Base-by-base conservation (phyloP, 441 rosid species). In the Euphorbia schlechtendalii region DNA sequence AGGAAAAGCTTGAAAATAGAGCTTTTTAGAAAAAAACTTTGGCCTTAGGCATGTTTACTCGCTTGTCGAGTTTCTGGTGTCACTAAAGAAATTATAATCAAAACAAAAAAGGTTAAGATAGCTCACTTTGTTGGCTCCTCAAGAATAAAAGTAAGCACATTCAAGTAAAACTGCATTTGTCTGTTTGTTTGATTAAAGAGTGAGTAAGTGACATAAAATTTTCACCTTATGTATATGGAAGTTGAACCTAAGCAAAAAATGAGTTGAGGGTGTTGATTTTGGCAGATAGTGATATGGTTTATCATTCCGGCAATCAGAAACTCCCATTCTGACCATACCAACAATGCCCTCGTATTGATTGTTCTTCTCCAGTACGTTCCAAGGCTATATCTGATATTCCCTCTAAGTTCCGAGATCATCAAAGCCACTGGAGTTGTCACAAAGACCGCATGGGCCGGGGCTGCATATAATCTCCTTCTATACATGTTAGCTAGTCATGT, bases 401-500 rank as follows among this genome's bases (percentile, higher is more conserved):
- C 99, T 22, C 66, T 90, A 61, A 88, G 97, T 59, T 82, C 90
- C 15, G 78, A 81, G 79, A 84, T 93, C 56, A 83, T 84, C 70
- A 87, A 88, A 78, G 83, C 93, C 48, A 80, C 86, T 2, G 97
- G 97, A 63, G 85, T 89, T 2, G 90, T 90, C 71, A 80, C 96
- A 14, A 83, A 85, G 65, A 87, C 97, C 9, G 97, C 93, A 59
- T 93, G 96, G 97, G 97, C 97, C 2, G 99, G 96, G 13, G 97
- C 99, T 59, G 95, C 96, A 13, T 93, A 93, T 64, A 88, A 87
- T 81, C 96, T 93, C 38, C 66, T 87, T 10, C 78, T 88, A 36
- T 93, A 88, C 83, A 84, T 88, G 93, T 73, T 93, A 51, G 97
- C 99, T 65, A 87, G 96, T 61, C 99, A 93, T 77, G 99, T 90